A percentile compares a stretch with the other conserved stretches of the same genome.
phyloP scores from a whole-genome alignment of 2,329 filamentous ascomycete genomes.

The Leptodontidium sp. region DNA sequence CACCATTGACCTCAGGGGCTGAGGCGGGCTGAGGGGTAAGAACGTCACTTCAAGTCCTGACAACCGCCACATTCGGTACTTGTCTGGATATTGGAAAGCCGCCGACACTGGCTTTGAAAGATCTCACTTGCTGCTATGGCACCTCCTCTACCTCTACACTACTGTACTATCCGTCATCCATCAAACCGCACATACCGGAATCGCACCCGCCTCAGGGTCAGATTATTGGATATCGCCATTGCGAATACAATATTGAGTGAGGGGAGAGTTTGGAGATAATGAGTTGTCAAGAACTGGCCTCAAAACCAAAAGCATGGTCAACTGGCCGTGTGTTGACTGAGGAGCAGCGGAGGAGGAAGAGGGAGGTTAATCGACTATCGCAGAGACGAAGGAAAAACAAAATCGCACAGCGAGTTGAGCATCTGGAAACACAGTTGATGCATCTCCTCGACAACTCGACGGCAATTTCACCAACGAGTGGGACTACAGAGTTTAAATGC shows the following conservation, averaged over 20 bases:
- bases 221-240: neutral
- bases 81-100: neutral
- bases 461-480: neutral
- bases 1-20: neutral
- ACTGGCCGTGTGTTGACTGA: slow-evolving; percentile 12
- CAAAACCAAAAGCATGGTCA: slow-evolving; percentile 12
- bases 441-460: slow-evolving; percentile 2
- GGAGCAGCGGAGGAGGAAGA: slow-evolving; percentile 13
- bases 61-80: slow-evolving; percentile 3
- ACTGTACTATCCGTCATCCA: neutral
- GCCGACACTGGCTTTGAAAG: neutral
- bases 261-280: neutral
- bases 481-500: neutral
- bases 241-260: neutral
- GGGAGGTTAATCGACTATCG: slow-evolving; percentile 9
- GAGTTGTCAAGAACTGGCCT: neutral
- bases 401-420: slow-evolving; percentile 8
- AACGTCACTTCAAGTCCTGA: neutral
- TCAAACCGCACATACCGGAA: neutral
- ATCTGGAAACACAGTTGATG: neutral
- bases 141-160: neutral
- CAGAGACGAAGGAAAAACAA: slow-evolving; percentile 10
- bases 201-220: neutral
- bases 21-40: neutral
- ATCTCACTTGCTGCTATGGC: no score